Percentiles rank a stretch among this genome's conserved stretches.
Conservation (phyloP, 352 stramenopile species). For the Phytophthora meadii region DNA sequence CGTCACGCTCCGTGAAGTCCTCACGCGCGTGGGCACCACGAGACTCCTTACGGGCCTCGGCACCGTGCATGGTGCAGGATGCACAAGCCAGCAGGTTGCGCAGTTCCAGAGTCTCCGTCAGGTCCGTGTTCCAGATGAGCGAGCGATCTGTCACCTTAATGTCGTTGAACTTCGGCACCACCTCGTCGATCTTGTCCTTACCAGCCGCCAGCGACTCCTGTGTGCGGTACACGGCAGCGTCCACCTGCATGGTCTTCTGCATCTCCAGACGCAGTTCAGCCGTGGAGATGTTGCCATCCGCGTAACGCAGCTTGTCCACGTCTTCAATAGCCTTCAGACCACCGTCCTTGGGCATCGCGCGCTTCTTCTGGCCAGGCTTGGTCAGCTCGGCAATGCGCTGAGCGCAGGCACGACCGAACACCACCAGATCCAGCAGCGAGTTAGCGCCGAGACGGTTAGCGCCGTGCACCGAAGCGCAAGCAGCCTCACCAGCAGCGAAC, state of each 20-base stretch:
- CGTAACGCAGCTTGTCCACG: constrained; percentile 92
- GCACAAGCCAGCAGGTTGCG: constrained; percentile 94
- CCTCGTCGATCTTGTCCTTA: constrained; percentile 85
- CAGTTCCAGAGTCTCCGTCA: constrained; percentile 97
- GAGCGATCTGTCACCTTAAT: constrained; percentile 95
- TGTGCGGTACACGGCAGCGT: constrained; percentile 66
- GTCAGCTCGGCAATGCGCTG: constrained; percentile 94
- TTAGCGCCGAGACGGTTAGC: constrained; percentile 95
- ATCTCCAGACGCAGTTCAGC: constrained; percentile 84
- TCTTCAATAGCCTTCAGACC: constrained; percentile 88
- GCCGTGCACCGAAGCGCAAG: constrained; percentile 95
- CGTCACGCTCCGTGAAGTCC: constrained; percentile 94
- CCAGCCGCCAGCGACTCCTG: constrained; percentile 83
- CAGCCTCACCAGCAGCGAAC: constrained; percentile 95
- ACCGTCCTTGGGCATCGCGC: constrained; percentile 80
- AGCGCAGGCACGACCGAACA: constrained; percentile 96
- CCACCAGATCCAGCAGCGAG: constrained; percentile 97
- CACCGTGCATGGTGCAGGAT: constrained; percentile 94
- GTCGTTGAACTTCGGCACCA: constrained; percentile 93
- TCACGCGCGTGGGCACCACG: constrained; percentile 97
- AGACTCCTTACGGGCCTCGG: constrained; percentile 95
- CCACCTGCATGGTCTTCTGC: constrained; percentile 66
- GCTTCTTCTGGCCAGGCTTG: constrained; percentile 90
- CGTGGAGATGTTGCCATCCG: constrained; percentile 80
- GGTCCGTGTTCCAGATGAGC: constrained; percentile 98